A percentile compares a stretch with the other conserved stretches of the same genome.
phyloP scores from a whole-genome alignment of 2,329 filamentous ascomycete genomes.

The Teratosphaeria nubilosa region DNA sequence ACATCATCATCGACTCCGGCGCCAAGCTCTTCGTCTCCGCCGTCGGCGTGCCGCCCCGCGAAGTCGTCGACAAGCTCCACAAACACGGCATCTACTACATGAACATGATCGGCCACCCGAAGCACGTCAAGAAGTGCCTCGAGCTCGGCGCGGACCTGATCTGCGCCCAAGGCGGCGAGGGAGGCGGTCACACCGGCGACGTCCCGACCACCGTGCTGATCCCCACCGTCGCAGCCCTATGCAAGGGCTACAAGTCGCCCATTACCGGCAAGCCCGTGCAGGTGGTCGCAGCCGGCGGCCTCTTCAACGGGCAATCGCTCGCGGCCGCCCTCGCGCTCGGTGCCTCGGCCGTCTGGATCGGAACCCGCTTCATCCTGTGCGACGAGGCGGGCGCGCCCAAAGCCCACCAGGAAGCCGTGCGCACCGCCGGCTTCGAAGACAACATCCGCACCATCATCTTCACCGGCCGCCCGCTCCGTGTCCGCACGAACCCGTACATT shows the following conservation, averaged over 20 bases:
- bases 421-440: conserved; percentile 85
- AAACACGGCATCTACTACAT: conserved; percentile 83
- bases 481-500: conserved; percentile 90
- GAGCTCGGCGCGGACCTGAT: conserved; percentile 90
- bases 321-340: conserved; percentile 89
- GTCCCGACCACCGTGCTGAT: conserved; percentile 88
- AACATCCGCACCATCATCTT: conserved; percentile 97
- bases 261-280: conserved; percentile 80
- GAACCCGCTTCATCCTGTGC: conserved; percentile 86
- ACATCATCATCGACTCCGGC: conserved; percentile 85
- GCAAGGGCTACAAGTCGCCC: conserved; percentile 71
- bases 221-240: conserved; percentile 76
- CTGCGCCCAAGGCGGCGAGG: conserved; percentile 96
- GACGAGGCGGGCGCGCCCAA: conserved; percentile 92
- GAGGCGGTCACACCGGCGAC: conserved; percentile 70
- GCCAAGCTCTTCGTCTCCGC: conserved; percentile 93
- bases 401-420: conserved; percentile 42
- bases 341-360: conserved; percentile 87
- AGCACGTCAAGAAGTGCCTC: conserved; percentile 95
- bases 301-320: conserved; percentile 84
- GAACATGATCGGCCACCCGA: conserved; percentile 99
- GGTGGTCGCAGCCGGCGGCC: conserved; percentile 86
- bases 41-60: conserved; percentile 82
- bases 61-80: conserved; percentile 84
- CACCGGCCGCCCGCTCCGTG: conserved; percentile 87